phyloP scores from a whole-genome alignment of 1,284 basidiomycete species.

The Ganoderma boninense region DNA sequence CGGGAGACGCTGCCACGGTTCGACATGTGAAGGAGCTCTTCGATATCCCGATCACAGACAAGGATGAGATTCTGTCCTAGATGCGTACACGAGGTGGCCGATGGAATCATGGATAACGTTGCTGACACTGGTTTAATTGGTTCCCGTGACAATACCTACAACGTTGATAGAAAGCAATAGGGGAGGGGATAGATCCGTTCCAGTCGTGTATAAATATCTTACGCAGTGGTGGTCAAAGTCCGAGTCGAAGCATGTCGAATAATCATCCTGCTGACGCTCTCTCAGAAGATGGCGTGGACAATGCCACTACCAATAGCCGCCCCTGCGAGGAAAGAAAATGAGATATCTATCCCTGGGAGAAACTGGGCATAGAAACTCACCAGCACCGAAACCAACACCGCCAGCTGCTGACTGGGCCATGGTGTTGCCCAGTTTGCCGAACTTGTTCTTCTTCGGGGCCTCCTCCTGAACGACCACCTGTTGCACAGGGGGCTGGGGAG shows the following conservation, averaged over 20 bases:
- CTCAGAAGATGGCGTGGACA: conserved; percentile 51
- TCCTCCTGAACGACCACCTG: conserved; percentile 36
- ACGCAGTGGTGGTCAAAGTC: not conserved
- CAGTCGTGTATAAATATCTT: not conserved
- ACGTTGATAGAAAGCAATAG: not conserved
- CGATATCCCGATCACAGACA: conserved; percentile 31
- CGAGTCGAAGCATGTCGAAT: not conserved
- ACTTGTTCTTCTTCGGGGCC: conserved; percentile 66
- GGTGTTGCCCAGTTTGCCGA: conserved; percentile 65
- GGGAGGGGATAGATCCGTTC: not conserved
- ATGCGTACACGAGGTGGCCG: not conserved
- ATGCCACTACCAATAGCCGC: conserved; percentile 51
- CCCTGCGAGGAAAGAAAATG: conserved; percentile 37
- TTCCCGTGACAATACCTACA: not conserved
- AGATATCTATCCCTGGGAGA: not conserved
- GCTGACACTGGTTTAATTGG: not conserved
- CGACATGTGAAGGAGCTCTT: conserved; percentile 53
- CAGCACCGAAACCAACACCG: conserved; percentile 76
- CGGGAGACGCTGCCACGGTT: conserved; percentile 53
- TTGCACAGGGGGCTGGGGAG: conserved; percentile 14
- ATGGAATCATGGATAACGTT: not conserved
- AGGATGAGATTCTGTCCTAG: conserved; percentile 16
- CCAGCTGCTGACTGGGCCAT: conserved; percentile 75
- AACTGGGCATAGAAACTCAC: conserved; percentile 37
- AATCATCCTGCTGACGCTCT: not conserved